phyloP scores from a whole-genome alignment of 148 eudicot species.

The Rheum nobile region DNA sequence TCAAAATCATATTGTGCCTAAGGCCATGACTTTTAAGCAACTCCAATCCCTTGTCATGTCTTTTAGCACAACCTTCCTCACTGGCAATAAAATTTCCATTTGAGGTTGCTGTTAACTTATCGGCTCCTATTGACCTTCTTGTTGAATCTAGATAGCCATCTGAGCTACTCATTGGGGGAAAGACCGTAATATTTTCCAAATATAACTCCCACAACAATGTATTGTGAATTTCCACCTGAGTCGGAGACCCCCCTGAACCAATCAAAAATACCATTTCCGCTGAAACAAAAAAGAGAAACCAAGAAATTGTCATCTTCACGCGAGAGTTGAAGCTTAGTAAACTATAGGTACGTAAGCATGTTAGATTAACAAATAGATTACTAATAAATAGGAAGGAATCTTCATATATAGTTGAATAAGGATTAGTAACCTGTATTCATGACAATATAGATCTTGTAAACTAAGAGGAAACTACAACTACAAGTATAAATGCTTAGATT shows the following conservation, averaged over 20 bases:
- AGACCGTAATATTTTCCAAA: constrained; percentile 61
- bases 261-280: neutral
- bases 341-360: too few relatives aligned
- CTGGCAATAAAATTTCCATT: constrained; percentile 38
- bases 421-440: too few relatives aligned
- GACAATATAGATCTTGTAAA: too few relatives aligned
- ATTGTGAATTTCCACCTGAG: constrained; percentile 90
- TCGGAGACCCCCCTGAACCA: constrained; percentile 49
- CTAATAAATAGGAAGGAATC: too few relatives aligned
- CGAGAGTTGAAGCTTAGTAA: too few relatives aligned
- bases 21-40: constrained; percentile 87
- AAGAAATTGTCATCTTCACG: too few relatives aligned
- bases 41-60: constrained; percentile 59
- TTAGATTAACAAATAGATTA: too few relatives aligned
- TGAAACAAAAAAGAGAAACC: too few relatives aligned
- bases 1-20: constrained; percentile 75
- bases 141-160: constrained; percentile 22
- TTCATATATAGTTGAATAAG: too few relatives aligned
- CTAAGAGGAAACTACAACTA: too few relatives aligned
- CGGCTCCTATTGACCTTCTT: constrained; percentile 12
- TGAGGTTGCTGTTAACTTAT: too few relatives aligned
- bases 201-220: constrained; percentile 75
- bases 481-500: too few relatives aligned
- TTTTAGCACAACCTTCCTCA: constrained; percentile 42
- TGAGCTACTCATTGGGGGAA: constrained; percentile 43